phyloP scores from a whole-genome alignment of 2,329 filamentous ascomycete species.

The Scortechinia acanthostroma region DNA sequence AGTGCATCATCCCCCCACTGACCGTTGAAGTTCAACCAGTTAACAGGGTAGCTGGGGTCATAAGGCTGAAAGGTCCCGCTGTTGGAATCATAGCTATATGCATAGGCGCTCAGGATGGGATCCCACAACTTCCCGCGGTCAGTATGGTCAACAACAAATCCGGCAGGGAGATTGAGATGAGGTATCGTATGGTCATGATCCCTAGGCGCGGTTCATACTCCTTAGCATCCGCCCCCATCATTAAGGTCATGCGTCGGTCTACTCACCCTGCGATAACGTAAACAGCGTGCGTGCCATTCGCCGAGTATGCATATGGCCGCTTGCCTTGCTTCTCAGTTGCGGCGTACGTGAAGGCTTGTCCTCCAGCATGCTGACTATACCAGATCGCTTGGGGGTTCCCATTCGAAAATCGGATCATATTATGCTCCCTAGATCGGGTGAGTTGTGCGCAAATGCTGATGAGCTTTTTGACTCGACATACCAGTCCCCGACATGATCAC shows the following conservation, averaged over 20 bases:
- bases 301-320: constrained; percentile 42
- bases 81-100: constrained; percentile 34
- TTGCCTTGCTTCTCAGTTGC: constrained; percentile 36
- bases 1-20: constrained; percentile 50
- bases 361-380: constrained; percentile 49
- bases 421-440: constrained; percentile 46
- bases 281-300: constrained; percentile 51
- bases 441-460: not conserved
- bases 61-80: constrained; percentile 35
- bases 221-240: too few relatives aligned
- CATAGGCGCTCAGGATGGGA: constrained; percentile 37
- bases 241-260: too few relatives aligned
- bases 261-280: constrained; percentile 40
- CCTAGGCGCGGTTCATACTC: constrained; percentile 18
- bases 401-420: constrained; percentile 51
- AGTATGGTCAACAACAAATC: constrained; percentile 40
- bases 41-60: constrained; percentile 29
- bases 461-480: constrained; percentile 12
- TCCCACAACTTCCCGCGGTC: constrained; percentile 45
- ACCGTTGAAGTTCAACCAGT: constrained; percentile 43
- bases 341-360: constrained; percentile 48
- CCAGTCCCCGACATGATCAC: constrained; percentile 53
- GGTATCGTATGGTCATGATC: constrained; percentile 52
- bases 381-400: constrained; percentile 41
- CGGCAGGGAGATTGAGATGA: constrained; percentile 38